Evolutionary conservation across 2,329 filamentous ascomycete genomes (phyloP).

Genomic region (Xylaria sp.): DNA sequence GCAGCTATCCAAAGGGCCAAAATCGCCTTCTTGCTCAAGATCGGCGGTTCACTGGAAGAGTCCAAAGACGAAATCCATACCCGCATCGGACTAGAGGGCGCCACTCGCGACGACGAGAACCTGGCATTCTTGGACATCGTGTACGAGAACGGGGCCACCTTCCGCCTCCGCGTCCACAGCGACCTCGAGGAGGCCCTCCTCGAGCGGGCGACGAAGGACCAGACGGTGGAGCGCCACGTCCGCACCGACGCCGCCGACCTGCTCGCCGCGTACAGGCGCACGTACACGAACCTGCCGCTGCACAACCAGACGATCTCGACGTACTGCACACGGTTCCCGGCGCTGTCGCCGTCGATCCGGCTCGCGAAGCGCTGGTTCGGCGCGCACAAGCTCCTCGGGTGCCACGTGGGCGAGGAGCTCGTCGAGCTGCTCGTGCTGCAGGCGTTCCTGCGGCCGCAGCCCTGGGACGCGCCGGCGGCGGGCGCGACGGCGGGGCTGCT

Average conservation of each 20-base stretch:
- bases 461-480: slow-evolving; percentile 78
- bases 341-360: slow-evolving; percentile 80
- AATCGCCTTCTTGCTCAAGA: slow-evolving; percentile 80
- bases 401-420: slow-evolving; percentile 77
- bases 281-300: slow-evolving; percentile 72
- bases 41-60: slow-evolving; percentile 70
- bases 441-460: slow-evolving; percentile 79
- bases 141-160: slow-evolving; percentile 71
- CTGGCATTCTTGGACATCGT: slow-evolving; percentile 80
- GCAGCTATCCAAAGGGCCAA: slow-evolving; percentile 92
- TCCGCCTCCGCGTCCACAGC: slow-evolving; percentile 85
- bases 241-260: slow-evolving; percentile 72
- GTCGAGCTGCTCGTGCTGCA: slow-evolving; percentile 81
- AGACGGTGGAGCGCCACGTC: slow-evolving; percentile 63
- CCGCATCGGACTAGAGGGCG: slow-evolving; percentile 80
- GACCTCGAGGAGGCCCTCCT: slow-evolving; percentile 84
- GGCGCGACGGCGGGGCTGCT: slow-evolving; percentile 80
- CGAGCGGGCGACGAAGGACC: slow-evolving; percentile 77
- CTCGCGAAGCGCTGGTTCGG: slow-evolving; percentile 89
- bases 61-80: slow-evolving; percentile 63
- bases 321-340: slow-evolving; percentile 76
- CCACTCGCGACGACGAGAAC: slow-evolving; percentile 69
- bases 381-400: slow-evolving; percentile 75
- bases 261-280: slow-evolving; percentile 70
- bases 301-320: slow-evolving; percentile 82